Conservation (phyloP, 768 basidiomycete genomes). For the Lactarius sp. region DNA sequence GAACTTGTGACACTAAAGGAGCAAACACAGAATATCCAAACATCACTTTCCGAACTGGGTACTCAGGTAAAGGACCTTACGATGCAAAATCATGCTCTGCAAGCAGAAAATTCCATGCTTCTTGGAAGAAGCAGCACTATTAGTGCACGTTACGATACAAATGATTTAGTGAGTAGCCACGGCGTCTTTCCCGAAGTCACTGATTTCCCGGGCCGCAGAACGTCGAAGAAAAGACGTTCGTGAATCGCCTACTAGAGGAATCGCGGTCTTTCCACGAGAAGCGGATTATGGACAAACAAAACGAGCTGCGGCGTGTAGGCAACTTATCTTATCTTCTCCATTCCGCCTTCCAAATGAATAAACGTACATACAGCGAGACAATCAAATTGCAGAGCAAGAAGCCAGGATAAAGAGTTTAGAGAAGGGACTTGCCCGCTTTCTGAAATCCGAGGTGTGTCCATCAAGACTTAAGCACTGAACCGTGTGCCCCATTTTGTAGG, state of each 20-base stretch:
- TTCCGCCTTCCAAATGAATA: background rate
- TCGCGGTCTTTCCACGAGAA: constrained; percentile 34
- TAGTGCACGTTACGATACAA: constrained; percentile 30
- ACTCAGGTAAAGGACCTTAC: constrained; percentile 28
- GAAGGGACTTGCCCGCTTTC: constrained; percentile 30
- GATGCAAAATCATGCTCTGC: constrained; percentile 25
- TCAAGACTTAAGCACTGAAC: background rate
- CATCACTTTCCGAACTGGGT: constrained; percentile 24
- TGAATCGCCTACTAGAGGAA: constrained; percentile 31
- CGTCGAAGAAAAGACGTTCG: constrained; percentile 33
- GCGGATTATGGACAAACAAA: constrained; percentile 33
- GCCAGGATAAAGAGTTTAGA: constrained; percentile 31
- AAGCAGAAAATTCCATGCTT: constrained; percentile 27
- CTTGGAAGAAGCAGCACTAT: constrained; percentile 29
- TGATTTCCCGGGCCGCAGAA: constrained; percentile 24
- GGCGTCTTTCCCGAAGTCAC: background rate
- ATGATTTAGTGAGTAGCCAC: constrained; percentile 30
- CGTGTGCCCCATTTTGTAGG: constrained; percentile 8
- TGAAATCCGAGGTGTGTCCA: constrained; percentile 29
- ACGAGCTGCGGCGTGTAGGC: constrained; percentile 35
- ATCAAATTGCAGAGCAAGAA: constrained; percentile 31
- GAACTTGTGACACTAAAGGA: constrained; percentile 24
- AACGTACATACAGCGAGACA: constrained; percentile 30
- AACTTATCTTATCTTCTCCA: background rate
- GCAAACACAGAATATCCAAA: constrained; percentile 25